Percentiles rank a stretch among this genome's conserved stretches.
phyloP scores from a whole-genome alignment of 176 grass and related monocot genomes.

The Triticum monococcum region DNA sequence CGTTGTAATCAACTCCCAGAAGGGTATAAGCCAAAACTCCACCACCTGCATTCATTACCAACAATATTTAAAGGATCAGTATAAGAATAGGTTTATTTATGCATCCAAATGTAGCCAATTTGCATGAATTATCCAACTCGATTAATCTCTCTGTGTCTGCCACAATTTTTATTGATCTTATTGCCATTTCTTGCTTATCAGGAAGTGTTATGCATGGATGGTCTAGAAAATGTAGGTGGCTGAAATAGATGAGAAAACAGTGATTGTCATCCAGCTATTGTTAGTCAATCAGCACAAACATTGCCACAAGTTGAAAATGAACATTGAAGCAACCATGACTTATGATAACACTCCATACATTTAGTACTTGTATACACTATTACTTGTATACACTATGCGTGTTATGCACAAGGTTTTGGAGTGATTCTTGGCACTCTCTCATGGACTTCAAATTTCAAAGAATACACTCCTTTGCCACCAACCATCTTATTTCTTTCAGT shows the following conservation, averaged over 20 bases:
- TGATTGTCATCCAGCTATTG: background rate
- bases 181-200: background rate
- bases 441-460: background rate
- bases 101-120: background rate
- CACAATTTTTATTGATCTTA: background rate
- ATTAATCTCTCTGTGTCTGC: background rate
- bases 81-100: background rate
- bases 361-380: too few species aligned
- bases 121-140: background rate
- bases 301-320: background rate
- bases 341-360: too few species aligned
- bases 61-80: background rate
- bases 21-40: constrained; percentile 95
- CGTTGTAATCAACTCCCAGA: constrained; percentile 91
- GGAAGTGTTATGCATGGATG: background rate
- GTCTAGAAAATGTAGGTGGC: background rate
- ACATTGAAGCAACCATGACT: too few species aligned
- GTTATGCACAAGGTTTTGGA: background rate
- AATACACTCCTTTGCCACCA: background rate
- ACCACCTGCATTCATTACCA: constrained; percentile 61
- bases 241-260: background rate
- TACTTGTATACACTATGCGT: too few species aligned
- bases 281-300: background rate
- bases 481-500: background rate
- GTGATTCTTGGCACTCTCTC: background rate